A percentile compares a stretch with the other conserved stretches of the same genome.
Conservation (phyloP, 148 eudicot genomes). For the Cornus florida region DNA sequence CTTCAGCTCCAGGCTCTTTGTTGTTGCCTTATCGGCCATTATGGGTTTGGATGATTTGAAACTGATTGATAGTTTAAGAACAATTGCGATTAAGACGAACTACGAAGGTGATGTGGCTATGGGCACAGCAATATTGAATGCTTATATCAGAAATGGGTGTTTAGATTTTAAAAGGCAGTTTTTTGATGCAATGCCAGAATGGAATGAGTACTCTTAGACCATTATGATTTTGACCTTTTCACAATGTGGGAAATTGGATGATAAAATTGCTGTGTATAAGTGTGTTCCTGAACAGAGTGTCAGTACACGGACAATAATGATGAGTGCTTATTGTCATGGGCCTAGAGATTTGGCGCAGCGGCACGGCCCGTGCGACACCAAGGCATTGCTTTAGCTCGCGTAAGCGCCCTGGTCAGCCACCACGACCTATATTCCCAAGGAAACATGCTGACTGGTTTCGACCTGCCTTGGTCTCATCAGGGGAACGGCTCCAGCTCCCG, state of each 20-base stretch:
- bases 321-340: too few relatives aligned
- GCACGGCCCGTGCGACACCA: too few relatives aligned
- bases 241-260: constrained; percentile 36
- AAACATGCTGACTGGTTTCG: too few relatives aligned
- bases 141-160: constrained; percentile 33
- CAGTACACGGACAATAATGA: constrained; percentile 34
- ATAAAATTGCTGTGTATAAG: constrained; percentile 28
- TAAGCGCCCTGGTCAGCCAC: too few relatives aligned
- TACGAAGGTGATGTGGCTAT: constrained; percentile 39
- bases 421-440: too few relatives aligned
- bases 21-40: constrained; percentile 33
- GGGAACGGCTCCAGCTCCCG: too few relatives aligned
- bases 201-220: constrained; percentile 45
- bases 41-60: constrained; percentile 22
- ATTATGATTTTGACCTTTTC: constrained; percentile 47
- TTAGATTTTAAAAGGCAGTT: constrained; percentile 34
- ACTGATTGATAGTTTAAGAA: constrained; percentile 31
- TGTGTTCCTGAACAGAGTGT: constrained; percentile 29
- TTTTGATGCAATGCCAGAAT: constrained; percentile 32
- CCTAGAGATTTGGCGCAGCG: too few relatives aligned
- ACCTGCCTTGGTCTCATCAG: too few relatives aligned
- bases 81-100: constrained; percentile 32
- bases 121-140: constrained; percentile 37
- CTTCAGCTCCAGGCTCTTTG: not conserved
- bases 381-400: too few relatives aligned